Base-by-base conservation (phyloP, 2,329 filamentous ascomycete genomes). In the Penicillium occitanis region DNA sequence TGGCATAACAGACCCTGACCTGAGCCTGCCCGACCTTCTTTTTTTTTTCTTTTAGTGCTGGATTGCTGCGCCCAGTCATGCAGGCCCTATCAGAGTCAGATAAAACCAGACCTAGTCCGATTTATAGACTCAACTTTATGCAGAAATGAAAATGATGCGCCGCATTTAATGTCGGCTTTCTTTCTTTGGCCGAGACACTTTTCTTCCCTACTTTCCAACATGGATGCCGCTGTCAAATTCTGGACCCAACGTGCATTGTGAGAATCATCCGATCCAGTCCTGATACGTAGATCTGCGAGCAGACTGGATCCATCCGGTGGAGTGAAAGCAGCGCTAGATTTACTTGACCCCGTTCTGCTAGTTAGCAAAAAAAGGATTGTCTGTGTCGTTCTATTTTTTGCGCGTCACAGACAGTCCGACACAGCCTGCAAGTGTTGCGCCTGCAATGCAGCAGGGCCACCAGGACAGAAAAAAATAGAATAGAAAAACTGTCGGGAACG, bases 61-160 rank as follows among this genome's bases (percentile, higher is more conserved):
- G 33, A 48, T 37, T 62, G 48, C 58, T 65, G 33, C 62, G 42
- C 58, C 40, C 63, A 53, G 25, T 57, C 58, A 66, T 63, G 59
- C 63, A 51, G 40, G 57, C 55, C 63, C 63, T 65, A 64, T 58
- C 48, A 62, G 63, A 44, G 58, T 46, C 33, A 22, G 50, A 58
- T 60, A 46, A 51, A 50, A 61, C 13, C 57, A 50, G 50, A 58
- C 57, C 51, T 63, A 61, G 61, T 60, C 57, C 61, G 46, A 67
- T 67, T 51, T 63, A 35, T 58, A 63, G 61, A 61, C n/a, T 59
- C 55, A 51, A 63, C 55, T 63, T 48, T 63, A 55, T 65, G 66
- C 63, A 62, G 59, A 58, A 58, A 17, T 66, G 48, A 62, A 55
- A 48, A 51, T 66, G 63, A 67, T 67, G 59, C 66, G 66, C 63